These are phyloP conservation scores for Dendrothele bispora DNA, from an alignment of 768 basidiomycete genomes.

Conservation along the genomic window DNA sequence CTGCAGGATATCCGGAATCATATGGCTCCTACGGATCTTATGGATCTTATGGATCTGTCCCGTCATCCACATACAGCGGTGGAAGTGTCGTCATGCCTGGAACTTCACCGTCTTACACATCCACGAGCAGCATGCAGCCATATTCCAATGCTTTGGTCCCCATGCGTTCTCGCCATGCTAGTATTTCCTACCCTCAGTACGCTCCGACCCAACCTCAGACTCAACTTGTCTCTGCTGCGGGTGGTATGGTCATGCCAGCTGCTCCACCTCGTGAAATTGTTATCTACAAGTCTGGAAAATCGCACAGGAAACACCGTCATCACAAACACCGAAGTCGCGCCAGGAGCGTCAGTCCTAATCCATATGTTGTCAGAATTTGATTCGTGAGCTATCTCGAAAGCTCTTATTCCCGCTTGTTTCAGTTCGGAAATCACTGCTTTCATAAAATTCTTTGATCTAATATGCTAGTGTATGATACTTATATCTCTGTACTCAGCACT, in stretches of 20 bases:
- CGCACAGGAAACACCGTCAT: conserved; percentile 29
- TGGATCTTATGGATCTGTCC: neutral
- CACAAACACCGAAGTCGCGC: conserved; percentile 30
- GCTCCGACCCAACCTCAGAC: conserved; percentile 9
- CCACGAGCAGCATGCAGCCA: too few species aligned
- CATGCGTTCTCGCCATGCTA: too few species aligned
- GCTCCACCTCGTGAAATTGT: conserved; percentile 25
- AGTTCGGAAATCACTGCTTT: too few species aligned
- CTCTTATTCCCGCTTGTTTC: too few species aligned
- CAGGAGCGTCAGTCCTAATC: conserved; percentile 24
- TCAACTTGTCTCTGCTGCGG: conserved; percentile 11
- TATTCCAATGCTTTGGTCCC: too few species aligned
- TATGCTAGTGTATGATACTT: too few species aligned
- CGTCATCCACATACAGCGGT: too few species aligned
- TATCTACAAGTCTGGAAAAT: conserved; percentile 18
- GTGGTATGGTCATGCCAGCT: conserved; percentile 18
- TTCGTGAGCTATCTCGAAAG: neutral
- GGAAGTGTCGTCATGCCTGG: too few species aligned
- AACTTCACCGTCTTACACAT: too few species aligned
- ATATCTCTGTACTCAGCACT: too few species aligned
- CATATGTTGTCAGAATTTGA: neutral
- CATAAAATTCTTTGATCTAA: too few species aligned
- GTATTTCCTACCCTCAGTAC: conserved; percentile 11
- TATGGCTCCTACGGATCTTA: conserved; percentile 1
- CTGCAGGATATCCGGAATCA: neutral